Evolutionary conservation across 2,329 filamentous ascomycete species (phyloP).

Genomic region (Botrytis sinoallii): DNA sequence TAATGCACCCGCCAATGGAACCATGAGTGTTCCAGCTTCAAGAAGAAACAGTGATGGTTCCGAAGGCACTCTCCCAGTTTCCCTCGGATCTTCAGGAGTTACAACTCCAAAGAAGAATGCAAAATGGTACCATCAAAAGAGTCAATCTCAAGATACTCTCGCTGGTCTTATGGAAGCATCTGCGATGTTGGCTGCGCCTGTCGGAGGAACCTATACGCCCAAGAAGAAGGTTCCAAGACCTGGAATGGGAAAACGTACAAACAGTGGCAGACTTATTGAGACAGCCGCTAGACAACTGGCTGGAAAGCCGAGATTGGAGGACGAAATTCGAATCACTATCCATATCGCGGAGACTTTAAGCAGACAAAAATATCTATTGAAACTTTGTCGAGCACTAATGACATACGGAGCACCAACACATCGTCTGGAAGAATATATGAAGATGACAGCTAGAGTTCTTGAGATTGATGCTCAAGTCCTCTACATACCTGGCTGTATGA

Average conservation of each 20-base stretch:
- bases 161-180: conserved; percentile 54
- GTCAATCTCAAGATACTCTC: conserved; percentile 46
- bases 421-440: conserved; percentile 87
- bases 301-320: conserved; percentile 35
- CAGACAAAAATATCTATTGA: conserved; percentile 78
- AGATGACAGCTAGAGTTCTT: conserved; percentile 82
- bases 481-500: conserved; percentile 90
- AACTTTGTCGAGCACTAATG: conserved; percentile 84
- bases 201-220: conserved; percentile 43
- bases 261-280: conserved; percentile 31
- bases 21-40: conserved; percentile 16
- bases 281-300: conserved; percentile 28
- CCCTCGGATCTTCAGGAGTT: conserved; percentile 43
- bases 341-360: conserved; percentile 68
- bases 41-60: conserved; percentile 32
- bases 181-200: conserved; percentile 49
- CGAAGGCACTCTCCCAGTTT: conserved; percentile 40
- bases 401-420: conserved; percentile 87
- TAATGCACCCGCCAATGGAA: conserved; percentile 45
- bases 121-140: conserved; percentile 42
- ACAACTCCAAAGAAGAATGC: conserved; percentile 36
- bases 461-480: conserved; percentile 87
- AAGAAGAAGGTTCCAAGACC: conserved; percentile 27
- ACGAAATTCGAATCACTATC: conserved; percentile 48
- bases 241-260: conserved; percentile 32